Base-by-base conservation (phyloP, 1,284 basidiomycete species). In the Cerioporus squamosus region DNA sequence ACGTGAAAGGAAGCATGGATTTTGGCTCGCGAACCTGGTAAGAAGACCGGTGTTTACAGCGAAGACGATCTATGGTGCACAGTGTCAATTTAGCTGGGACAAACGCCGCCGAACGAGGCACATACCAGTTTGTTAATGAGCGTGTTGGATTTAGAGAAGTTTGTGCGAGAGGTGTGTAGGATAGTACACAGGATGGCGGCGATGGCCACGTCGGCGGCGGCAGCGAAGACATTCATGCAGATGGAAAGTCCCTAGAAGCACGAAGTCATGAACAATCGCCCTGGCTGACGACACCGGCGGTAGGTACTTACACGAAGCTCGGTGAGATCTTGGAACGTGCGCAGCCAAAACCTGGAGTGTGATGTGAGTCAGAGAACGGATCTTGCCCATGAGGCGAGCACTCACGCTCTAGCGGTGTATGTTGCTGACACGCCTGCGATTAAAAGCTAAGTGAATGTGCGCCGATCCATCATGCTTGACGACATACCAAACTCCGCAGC, bases 121-220 rank as follows among this genome's bases (percentile, higher is more conserved):
- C 74, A 60, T 58, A 81, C 84, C 75, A 86, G 68, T 70, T 77
- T 80, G 65, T 76, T 80, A 59, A 85, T 85, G 75, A 86, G 81
- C 15, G 76, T 81, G 62, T 85, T 81, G 8, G 82, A 83, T 81
- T 77, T 81, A 62, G 78, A 78, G 70, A 84, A 83, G 2, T 81
- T 81, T 18, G 82, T 84, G 46, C 81, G 72, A 31, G 81, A 81
- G 26, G 72, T 72, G 44, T 80, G 79, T 10, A 86, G 75, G 63
- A 82, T 78, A 56, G 72, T 75, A 63, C 79, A 81, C 33, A 86
- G 71, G 31, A 78, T 74, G 24, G 73, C 71, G 17, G 83, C 79
- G 47, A 85, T 85, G 50, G 79, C 56, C n/a, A 83, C 74, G 62
- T 86, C 83, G 6, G 78, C 73, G 9, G 75, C 75, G 4, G 80